These are phyloP conservation scores for Cryphonectria naterciae DNA, from an alignment of 2,329 filamentous ascomycete genomes.

Conservation along the genomic window DNA sequence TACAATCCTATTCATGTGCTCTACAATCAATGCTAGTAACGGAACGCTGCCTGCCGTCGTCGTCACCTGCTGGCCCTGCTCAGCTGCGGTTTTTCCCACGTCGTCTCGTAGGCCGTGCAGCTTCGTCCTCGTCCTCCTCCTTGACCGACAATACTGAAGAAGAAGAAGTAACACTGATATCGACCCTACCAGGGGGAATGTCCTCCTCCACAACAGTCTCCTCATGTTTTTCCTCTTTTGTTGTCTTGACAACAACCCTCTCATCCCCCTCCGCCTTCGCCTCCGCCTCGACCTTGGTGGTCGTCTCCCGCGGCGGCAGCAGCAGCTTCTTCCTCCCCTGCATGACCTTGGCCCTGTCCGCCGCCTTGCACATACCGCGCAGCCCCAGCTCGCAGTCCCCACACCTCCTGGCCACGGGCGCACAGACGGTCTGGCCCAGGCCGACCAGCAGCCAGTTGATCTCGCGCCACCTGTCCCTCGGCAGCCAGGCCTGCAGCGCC, in stretches of 20 bases:
- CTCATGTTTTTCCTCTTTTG: conserved; percentile 37
- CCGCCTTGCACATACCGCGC: conserved; percentile 74
- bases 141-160: conserved; percentile 31
- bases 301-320: conserved; percentile 43
- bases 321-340: conserved; percentile 51
- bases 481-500: conserved; percentile 80
- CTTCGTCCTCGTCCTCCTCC: conserved; percentile 34
- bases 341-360: conserved; percentile 66
- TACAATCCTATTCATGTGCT: not conserved
- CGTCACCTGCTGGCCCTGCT: not conserved
- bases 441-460: conserved; percentile 91
- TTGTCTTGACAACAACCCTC: conserved; percentile 32
- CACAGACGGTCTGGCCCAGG: conserved; percentile 83
- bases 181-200: conserved; percentile 33
- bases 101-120: conserved; percentile 25
- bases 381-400: conserved; percentile 83
- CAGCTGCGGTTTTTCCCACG: conserved; percentile 27
- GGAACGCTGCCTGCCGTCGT: not conserved
- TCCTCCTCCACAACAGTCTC: conserved; percentile 32
- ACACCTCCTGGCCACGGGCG: conserved; percentile 79
- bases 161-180: conserved; percentile 7
- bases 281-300: conserved; percentile 36
- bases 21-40: not conserved
- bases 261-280: conserved; percentile 36
- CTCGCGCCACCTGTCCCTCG: conserved; percentile 83